Evolutionary conservation across 2,329 filamentous ascomycete species (phyloP).

Genomic region (Epichloe uncinata): DNA sequence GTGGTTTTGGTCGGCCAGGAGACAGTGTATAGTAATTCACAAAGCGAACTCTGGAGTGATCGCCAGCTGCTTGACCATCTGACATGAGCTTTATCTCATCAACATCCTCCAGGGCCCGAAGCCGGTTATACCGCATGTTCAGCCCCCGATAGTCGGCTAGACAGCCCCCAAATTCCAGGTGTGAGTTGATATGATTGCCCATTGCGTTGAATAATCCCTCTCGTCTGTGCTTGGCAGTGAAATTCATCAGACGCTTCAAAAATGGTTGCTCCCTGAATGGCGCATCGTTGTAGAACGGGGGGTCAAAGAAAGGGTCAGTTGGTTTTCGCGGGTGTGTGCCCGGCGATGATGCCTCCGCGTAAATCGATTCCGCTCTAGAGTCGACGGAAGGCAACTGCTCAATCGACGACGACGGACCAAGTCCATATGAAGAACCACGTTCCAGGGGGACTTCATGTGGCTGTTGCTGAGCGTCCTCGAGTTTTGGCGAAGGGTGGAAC

Average conservation of each 20-base stretch:
- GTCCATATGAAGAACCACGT: not conserved
- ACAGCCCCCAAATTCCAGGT: constrained; percentile 71
- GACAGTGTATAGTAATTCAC: constrained; percentile 87
- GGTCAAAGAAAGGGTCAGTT: constrained; percentile 60
- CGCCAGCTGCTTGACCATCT: constrained; percentile 7
- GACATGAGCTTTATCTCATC: constrained; percentile 34
- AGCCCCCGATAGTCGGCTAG: constrained; percentile 65
- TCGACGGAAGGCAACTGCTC: constrained; percentile 9
- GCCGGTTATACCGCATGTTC: constrained; percentile 51
- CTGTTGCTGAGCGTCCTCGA: constrained; percentile 1
- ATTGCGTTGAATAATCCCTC: constrained; percentile 59
- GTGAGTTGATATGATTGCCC: constrained; percentile 60
- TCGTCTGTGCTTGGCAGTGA: constrained; percentile 64
- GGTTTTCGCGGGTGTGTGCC: constrained; percentile 7
- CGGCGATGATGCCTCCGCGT: not conserved
- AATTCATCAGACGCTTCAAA: constrained; percentile 56
- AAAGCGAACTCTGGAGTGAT: constrained; percentile 53
- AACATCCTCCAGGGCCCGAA: constrained; percentile 60
- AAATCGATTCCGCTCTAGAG: constrained; percentile 1
- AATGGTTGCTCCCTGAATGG: constrained; percentile 55
- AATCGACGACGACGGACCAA: constrained; percentile 8
- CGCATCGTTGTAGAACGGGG: constrained; percentile 62
- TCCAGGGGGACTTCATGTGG: not conserved
- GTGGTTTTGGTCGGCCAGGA: constrained; percentile 50
- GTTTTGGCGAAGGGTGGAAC: constrained; percentile 39